Evolutionary conservation across 108 stramenopile genomes (phyloP).

Genomic region (Aurantiochytrium sp.): DNA sequence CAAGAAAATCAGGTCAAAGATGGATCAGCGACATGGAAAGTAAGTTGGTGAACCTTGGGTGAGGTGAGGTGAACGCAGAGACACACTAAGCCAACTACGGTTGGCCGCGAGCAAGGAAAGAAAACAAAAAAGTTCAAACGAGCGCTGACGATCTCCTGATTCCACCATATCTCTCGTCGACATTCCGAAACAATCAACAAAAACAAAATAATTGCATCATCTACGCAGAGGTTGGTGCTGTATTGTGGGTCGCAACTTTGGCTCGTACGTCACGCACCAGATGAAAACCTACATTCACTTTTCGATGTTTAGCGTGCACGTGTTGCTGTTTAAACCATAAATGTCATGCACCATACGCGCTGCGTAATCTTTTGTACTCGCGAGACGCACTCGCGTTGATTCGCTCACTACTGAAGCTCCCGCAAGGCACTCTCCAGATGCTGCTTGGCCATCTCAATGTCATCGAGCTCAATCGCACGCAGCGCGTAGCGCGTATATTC

Average conservation of each 20-base stretch:
- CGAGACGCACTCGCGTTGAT: background rate
- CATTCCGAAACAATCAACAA: background rate
- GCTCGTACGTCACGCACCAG: conserved; percentile 31
- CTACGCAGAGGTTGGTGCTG: conserved; percentile 27
- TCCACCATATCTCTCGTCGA: no score
- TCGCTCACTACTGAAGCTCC: background rate
- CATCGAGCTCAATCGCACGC: background rate
- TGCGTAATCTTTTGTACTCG: background rate
- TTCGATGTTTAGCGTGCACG: conserved; percentile 12
- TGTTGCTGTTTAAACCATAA: conserved; percentile 14
- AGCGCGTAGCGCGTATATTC: background rate
- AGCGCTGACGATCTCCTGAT: no score
- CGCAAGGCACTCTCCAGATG: background rate
- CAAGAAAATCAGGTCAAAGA: conserved; percentile 24
- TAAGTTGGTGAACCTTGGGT: background rate
- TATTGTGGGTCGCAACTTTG: conserved; percentile 30
- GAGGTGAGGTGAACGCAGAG: no score
- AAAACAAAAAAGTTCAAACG: no score
- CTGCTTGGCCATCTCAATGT: background rate
- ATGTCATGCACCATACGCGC: background rate
- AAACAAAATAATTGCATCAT: background rate
- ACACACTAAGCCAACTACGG: no score
- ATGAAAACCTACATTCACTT: conserved; percentile 36
- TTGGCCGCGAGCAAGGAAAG: no score
- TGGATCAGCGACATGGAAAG: conserved; percentile 24